Percentiles rank a stretch among this genome's conserved stretches.
These are phyloP conservation scores for Exserohilum rostratum DNA, from an alignment of 2,329 filamentous ascomycete genomes.

Conservation along the genomic window DNA sequence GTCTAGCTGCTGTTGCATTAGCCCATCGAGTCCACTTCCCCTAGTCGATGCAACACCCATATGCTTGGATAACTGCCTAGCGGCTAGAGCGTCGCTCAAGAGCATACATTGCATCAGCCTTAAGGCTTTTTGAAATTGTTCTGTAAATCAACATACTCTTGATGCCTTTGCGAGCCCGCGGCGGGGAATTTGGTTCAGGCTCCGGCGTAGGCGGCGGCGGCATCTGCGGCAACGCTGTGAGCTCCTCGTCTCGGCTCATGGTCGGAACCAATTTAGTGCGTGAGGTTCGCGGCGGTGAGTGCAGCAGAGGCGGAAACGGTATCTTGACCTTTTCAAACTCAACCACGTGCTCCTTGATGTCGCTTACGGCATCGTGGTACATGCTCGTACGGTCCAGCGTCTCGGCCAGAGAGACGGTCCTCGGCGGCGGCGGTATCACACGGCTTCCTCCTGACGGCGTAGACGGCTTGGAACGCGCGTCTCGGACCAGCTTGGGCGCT, in stretches of 20 bases:
- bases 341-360: conserved; percentile 35
- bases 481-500: background rate
- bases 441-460: background rate
- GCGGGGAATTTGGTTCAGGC: background rate
- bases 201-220: background rate
- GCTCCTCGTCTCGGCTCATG: conserved; percentile 16
- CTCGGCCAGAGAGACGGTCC: too few species aligned
- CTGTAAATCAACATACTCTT: conserved; percentile 32
- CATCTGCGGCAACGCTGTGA: conserved; percentile 25
- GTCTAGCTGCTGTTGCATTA: background rate
- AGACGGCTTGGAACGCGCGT: too few species aligned
- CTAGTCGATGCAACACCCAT: background rate
- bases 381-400: conserved; percentile 2
- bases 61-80: background rate
- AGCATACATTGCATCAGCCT: background rate
- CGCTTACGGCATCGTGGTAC: conserved; percentile 16
- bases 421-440: background rate
- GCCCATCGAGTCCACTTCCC: background rate
- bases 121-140: conserved; percentile 2
- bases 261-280: conserved; percentile 16
- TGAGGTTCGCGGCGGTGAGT: conserved; percentile 26
- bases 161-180: conserved; percentile 26
- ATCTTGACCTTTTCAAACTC: conserved; percentile 30
- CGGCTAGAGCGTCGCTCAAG: background rate
- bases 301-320: conserved; percentile 27